Evolutionary conservation across 2,329 filamentous ascomycete genomes (phyloP).

Genomic region (Macroventuria anomochaeta): DNA sequence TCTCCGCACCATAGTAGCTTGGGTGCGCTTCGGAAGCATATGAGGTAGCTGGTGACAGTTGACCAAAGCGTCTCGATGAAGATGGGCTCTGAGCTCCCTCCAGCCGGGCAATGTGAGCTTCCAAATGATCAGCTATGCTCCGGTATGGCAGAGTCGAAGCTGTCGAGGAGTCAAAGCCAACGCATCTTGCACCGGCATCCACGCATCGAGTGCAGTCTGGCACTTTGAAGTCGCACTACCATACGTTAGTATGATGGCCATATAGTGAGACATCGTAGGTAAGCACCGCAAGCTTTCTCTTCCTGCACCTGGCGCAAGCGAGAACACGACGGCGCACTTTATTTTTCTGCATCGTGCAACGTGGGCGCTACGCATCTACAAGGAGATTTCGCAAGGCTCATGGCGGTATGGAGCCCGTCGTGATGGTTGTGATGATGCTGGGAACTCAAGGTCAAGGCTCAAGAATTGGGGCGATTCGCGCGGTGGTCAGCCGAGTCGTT

Average conservation of each 20-base stretch:
- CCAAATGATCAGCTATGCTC: conserved; percentile 44
- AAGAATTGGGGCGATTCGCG: background rate
- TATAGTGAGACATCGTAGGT: conserved; percentile 15
- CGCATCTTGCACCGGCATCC: conserved; percentile 40
- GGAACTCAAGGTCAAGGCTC: conserved; percentile 16
- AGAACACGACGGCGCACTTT: conserved; percentile 46
- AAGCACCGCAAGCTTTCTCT: conserved; percentile 45
- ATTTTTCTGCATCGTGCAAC: conserved; percentile 39
- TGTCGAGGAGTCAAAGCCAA: conserved; percentile 46
- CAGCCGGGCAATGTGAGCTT: conserved; percentile 41
- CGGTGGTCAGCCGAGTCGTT: conserved; percentile 12
- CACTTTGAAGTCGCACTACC: conserved; percentile 46
- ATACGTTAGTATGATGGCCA: conserved; percentile 24
- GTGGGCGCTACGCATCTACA: conserved; percentile 22
- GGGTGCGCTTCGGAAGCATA: conserved; percentile 29
- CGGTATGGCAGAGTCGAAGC: conserved; percentile 40
- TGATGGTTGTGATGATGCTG: conserved; percentile 20
- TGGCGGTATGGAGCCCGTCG: conserved; percentile 21
- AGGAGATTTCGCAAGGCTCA: conserved; percentile 27
- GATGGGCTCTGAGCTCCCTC: conserved; percentile 28
- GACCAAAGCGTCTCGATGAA: conserved; percentile 22
- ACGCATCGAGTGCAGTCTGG: conserved; percentile 45
- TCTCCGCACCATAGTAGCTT: conserved; percentile 26
- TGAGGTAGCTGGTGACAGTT: conserved; percentile 35
- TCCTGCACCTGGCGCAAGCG: conserved; percentile 46